Evolutionary conservation across 2,329 filamentous ascomycete genomes (phyloP).

Genomic region (Neofusicoccum umdonicola): DNA sequence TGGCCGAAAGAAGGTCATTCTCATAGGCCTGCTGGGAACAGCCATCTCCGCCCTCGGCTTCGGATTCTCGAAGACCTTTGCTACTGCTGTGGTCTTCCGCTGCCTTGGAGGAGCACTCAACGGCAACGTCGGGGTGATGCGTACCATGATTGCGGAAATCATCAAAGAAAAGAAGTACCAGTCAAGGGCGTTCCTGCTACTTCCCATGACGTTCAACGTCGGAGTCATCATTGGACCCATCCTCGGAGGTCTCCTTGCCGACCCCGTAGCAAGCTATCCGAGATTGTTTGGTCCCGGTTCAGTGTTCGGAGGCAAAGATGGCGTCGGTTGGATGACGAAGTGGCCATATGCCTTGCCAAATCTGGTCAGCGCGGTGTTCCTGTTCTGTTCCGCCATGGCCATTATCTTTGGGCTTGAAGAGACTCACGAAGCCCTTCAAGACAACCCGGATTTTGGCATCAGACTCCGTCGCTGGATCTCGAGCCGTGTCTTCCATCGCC

Average conservation of each 20-base stretch:
- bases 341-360: conserved; percentile 72
- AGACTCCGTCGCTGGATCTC: conserved; percentile 39
- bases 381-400: conserved; percentile 54
- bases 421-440: conserved; percentile 42
- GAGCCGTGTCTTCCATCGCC: conserved; percentile 31
- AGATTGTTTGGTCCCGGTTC: conserved; percentile 61
- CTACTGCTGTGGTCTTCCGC: conserved; percentile 62
- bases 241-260: conserved; percentile 60
- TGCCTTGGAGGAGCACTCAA: conserved; percentile 66
- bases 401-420: conserved; percentile 68
- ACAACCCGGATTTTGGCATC: conserved; percentile 42
- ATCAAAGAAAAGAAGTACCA: conserved; percentile 66
- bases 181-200: conserved; percentile 55
- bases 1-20: conserved; percentile 74
- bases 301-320: conserved; percentile 54
- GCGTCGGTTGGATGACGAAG: conserved; percentile 61
- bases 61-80: conserved; percentile 65
- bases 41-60: conserved; percentile 65
- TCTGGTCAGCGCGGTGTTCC: conserved; percentile 61
- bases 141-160: conserved; percentile 71
- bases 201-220: conserved; percentile 68
- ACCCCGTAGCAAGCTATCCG: conserved; percentile 63
- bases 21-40: conserved; percentile 73
- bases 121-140: conserved; percentile 72
- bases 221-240: conserved; percentile 48